Evolutionary conservation across 106 monocot genomes (phyloP).

Genomic region (Acorus gramineus): DNA sequence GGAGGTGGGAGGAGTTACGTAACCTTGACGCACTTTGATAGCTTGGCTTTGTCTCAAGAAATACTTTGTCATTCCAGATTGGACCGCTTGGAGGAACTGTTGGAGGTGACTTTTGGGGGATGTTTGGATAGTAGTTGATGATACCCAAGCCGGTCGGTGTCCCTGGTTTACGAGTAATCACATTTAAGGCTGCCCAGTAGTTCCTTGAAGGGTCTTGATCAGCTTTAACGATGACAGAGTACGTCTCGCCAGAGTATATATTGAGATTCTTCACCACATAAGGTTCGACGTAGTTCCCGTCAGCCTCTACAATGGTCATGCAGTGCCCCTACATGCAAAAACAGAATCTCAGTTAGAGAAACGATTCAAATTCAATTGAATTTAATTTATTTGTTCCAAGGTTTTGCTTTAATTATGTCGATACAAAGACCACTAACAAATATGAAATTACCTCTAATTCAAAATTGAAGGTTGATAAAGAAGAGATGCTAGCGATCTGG

Average conservation of each 20-base stretch:
- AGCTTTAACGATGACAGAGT: slow-evolving; percentile 69
- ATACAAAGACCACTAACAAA: too few species aligned
- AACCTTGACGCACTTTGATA: slow-evolving; percentile 27
- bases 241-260: slow-evolving; percentile 90
- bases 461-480: slow-evolving; percentile 67
- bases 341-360: background rate
- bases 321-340: slow-evolving; percentile 44
- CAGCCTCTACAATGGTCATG: slow-evolving; percentile 76
- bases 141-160: slow-evolving; percentile 55
- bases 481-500: slow-evolving; percentile 51
- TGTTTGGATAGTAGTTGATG: slow-evolving; percentile 64
- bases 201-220: slow-evolving; percentile 56
- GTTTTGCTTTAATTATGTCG: too few species aligned
- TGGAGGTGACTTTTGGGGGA: slow-evolving; percentile 17
- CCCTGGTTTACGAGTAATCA: slow-evolving; percentile 39
- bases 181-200: slow-evolving; percentile 69
- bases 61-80: slow-evolving; percentile 40
- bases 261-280: slow-evolving; percentile 54
- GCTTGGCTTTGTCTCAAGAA: slow-evolving; percentile 35
- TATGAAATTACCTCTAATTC: slow-evolving; percentile 47
- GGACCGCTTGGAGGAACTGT: slow-evolving; percentile 37
- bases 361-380: too few species aligned
- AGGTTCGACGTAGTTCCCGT: slow-evolving; percentile 67
- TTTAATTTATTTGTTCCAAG: too few species aligned
- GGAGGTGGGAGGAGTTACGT: slow-evolving; percentile 20